Percentiles rank a stretch among this genome's conserved stretches.
Evolutionary conservation across 495 filamentous ascomycete genomes (phyloP).

Genomic region (Penicillium crystallinum): DNA sequence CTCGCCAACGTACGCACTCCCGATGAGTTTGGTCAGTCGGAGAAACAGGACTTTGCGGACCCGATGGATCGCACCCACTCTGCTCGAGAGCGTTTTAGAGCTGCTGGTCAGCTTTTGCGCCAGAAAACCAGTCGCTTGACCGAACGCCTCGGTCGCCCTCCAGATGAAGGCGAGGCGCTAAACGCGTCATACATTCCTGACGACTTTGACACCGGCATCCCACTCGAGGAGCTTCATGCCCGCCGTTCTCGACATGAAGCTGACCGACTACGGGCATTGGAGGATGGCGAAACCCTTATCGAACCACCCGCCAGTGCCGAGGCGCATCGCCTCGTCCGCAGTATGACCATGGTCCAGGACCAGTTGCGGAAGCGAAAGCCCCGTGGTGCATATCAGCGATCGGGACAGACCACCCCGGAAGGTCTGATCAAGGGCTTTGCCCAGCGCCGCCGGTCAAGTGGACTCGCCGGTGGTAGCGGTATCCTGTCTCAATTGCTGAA

Average conservation of each 20-base stretch:
- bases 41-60: slow-evolving; percentile 12
- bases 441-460: slow-evolving; percentile 24
- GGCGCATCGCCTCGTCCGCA: slow-evolving; percentile 41
- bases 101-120: slow-evolving; percentile 33
- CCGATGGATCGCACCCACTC: slow-evolving; percentile 16
- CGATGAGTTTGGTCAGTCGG: slow-evolving; percentile 4
- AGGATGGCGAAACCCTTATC: slow-evolving; percentile 16
- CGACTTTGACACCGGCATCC: slow-evolving; percentile 26
- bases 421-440: slow-evolving; percentile 24
- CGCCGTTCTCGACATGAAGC: slow-evolving; percentile 18
- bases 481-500: slow-evolving; percentile 39
- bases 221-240: slow-evolving; percentile 20
- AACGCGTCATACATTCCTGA: slow-evolving; percentile 31
- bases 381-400: slow-evolving; percentile 32
- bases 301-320: slow-evolving; percentile 31
- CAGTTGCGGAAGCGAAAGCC: slow-evolving; percentile 29
- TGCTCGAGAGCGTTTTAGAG: slow-evolving; percentile 25
- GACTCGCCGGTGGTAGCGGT: slow-evolving; percentile 27
- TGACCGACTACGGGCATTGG: slow-evolving; percentile 13
- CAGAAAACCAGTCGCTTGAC: slow-evolving; percentile 31
- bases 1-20: slow-evolving; percentile 7
- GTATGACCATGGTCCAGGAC: slow-evolving; percentile 30
- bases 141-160: slow-evolving; percentile 36
- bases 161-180: slow-evolving; percentile 36
- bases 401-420: slow-evolving; percentile 38